A percentile compares a stretch with the other conserved stretches of the same genome.
Conservation (phyloP, 2,329 filamentous ascomycete genomes). For the Hymenotorrendiella dingleyae region DNA sequence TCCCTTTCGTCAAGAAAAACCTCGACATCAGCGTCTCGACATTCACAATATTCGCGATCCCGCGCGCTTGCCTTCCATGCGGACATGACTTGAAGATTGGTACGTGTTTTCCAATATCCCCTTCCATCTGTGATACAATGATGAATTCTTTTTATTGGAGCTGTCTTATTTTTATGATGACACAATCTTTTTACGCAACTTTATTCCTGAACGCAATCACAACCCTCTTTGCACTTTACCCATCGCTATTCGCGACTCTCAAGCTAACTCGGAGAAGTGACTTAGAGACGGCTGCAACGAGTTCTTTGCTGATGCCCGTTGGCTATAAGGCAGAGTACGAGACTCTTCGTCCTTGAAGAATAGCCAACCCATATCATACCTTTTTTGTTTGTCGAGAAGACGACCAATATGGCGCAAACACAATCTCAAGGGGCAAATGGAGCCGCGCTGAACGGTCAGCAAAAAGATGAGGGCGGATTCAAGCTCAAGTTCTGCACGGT, state of each 20-base stretch:
- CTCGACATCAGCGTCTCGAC: too few relatives aligned
- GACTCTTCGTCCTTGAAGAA: too few relatives aligned
- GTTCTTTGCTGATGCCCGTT: neutral
- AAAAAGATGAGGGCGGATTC: slow-evolving; percentile 45
- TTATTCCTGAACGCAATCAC: slow-evolving; percentile 20
- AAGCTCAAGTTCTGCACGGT: slow-evolving; percentile 97
- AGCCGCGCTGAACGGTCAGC: slow-evolving; percentile 18
- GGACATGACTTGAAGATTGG: slow-evolving; percentile 9
- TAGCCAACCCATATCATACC: neutral
- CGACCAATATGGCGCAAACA: slow-evolving; percentile 16
- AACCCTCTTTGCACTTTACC: slow-evolving; percentile 4
- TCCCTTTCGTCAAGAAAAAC: neutral
- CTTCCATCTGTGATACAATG: slow-evolving; percentile 11
- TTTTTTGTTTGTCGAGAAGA: neutral
- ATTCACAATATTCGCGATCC: too few relatives aligned
- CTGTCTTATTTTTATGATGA: slow-evolving; percentile 32
- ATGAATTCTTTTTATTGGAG: slow-evolving; percentile 32
- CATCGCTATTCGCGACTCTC: neutral
- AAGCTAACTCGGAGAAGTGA: too few relatives aligned
- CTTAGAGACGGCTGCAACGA: too few relatives aligned
- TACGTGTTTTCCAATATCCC: slow-evolving; percentile 12
- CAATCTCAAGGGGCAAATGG: slow-evolving; percentile 15
- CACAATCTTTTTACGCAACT: slow-evolving; percentile 28
- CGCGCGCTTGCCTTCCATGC: neutral
- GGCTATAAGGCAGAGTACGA: too few relatives aligned